Conservation (phyloP, 805 yeast species). For the Wickerhamomyces queroliae region DNA sequence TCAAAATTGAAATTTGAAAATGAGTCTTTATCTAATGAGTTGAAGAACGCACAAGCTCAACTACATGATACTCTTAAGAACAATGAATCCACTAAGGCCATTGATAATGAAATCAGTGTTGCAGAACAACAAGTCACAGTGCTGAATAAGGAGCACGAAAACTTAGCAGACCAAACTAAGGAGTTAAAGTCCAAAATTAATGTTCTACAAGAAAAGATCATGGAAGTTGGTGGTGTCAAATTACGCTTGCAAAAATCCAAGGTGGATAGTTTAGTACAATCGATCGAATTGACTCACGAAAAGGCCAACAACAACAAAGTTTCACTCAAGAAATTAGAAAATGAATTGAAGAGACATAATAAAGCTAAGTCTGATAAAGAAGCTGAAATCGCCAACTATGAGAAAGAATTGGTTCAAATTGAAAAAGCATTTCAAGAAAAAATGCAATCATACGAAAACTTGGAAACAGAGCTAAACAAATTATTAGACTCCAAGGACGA, state of each 20-base stretch:
- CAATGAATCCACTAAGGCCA: conserved; percentile 15
- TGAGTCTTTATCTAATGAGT: conserved; percentile 50
- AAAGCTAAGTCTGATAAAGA: conserved; percentile 42
- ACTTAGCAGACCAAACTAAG: conserved; percentile 47
- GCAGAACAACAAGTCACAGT: conserved; percentile 27
- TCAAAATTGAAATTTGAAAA: conserved; percentile 60
- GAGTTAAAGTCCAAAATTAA: conserved; percentile 52
- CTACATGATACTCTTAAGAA: conserved; percentile 30
- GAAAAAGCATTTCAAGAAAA: conserved; percentile 24
- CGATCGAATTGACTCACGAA: conserved; percentile 52
- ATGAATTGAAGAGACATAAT: conserved; percentile 51
- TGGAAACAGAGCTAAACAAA: conserved; percentile 29
- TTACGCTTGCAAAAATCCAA: conserved; percentile 74
- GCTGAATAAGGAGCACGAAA: conserved; percentile 34
- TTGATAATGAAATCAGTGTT: conserved; percentile 32
- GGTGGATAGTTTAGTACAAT: conserved; percentile 69
- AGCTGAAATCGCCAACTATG: conserved; percentile 35
- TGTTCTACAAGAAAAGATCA: conserved; percentile 64
- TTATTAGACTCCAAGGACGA: conserved; percentile 30
- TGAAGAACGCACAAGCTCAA: conserved; percentile 38
- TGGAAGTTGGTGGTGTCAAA: conserved; percentile 89
- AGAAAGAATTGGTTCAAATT: conserved; percentile 29
- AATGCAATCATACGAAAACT: conserved; percentile 19
- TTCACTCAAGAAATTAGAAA: conserved; percentile 53
- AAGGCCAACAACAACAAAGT: conserved; percentile 53